Base-by-base conservation (phyloP, 148 eudicot species). In the Vaccinium macrocarpon region DNA sequence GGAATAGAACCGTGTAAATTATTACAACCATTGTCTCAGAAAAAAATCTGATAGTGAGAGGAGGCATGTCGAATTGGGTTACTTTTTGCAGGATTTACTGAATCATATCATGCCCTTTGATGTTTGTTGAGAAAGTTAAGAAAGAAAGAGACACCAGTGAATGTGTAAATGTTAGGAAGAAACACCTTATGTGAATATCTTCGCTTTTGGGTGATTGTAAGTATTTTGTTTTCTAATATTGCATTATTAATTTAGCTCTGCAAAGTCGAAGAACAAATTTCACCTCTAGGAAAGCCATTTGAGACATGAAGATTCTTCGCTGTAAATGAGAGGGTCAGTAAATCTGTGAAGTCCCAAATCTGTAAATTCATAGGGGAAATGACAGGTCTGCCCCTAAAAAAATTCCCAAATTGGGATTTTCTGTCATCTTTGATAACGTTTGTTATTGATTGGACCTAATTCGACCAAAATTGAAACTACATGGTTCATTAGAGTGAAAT, bases 61-160 rank as follows among this genome's bases (percentile, higher is more conserved):
- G 99, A 97, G 91, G 98, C 99, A 79, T 96, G 99, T 82, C 96
- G 99, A 85, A 79, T 96, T 84, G 99, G 99, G 86, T 87, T 96
- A 59, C 92, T 96, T 76, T 96, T 96, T 89, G 99, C 98, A 83
- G 99, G 99, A 79, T 96, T 96, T 86, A 96, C 97, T 19, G 99
- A 98, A 78, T 93, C n/a, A n/a, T n/a, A n/a, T n/a, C n/a, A n/a
- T 87, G 98, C 94, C 75, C 90, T 97, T 72, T 90, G 97, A 85
- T 97, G 99, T 88, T 86, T 92, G 85, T 78, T 97, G 84, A 93
- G 99, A 86, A 97, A 95, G 86, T 84, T 85, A 91, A 85, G 38
- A 35, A 35, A 35, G 38, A 35, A 35, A 35, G 99, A 97, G 87
- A 91, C 99, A 53, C 95, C 99, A 82, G 61, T 92, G 18, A 97